Evolutionary conservation across 352 stramenopile genomes (phyloP).

Genomic region (Phytophthora uliginosa): DNA sequence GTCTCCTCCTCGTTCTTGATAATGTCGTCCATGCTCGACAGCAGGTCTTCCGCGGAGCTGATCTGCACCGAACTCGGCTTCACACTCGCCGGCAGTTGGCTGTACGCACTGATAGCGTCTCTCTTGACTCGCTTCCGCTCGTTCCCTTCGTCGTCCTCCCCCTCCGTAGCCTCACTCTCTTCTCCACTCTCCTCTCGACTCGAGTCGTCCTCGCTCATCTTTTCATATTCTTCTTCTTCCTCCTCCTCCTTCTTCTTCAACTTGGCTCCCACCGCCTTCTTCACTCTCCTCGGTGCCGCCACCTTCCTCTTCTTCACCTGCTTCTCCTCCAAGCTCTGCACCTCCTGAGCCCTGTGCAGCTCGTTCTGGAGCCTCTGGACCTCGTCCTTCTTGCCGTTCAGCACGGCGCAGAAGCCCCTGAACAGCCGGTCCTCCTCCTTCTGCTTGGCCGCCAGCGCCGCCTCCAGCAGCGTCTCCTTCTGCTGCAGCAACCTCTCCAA

Average conservation of each 20-base stretch:
- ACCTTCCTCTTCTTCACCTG: conserved; percentile 15
- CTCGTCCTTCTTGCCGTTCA: conserved; percentile 77
- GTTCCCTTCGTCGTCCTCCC: conserved; percentile 15
- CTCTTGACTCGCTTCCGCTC: conserved; percentile 23
- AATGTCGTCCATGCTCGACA: conserved; percentile 57
- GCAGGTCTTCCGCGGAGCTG: conserved; percentile 50
- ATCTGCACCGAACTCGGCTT: conserved; percentile 41
- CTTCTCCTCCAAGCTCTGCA: conserved; percentile 5
- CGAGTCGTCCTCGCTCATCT: conserved; percentile 22
- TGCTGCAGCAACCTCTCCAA: conserved; percentile 47
- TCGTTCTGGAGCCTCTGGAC: conserved; percentile 54
- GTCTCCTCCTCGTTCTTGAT: conserved; percentile 37
- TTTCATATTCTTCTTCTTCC: conserved; percentile 20
- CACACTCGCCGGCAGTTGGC: conserved; percentile 36
- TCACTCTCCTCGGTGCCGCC: conserved; percentile 7
- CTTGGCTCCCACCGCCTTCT: conserved; percentile 38
- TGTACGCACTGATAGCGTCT: conserved; percentile 48
- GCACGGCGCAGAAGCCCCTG: conserved; percentile 53
- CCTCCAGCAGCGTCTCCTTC: conserved; percentile 62
- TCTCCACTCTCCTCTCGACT: conserved; percentile 28
- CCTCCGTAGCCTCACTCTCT: conserved; percentile 7
- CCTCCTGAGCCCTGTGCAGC: conserved; percentile 22
- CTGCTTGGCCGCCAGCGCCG: conserved; percentile 54
- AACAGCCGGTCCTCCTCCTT: conserved; percentile 52
- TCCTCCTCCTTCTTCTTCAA: conserved; percentile 25